phyloP scores from a whole-genome alignment of 345 rosid species.

The Microthlaspi erraticum region DNA sequence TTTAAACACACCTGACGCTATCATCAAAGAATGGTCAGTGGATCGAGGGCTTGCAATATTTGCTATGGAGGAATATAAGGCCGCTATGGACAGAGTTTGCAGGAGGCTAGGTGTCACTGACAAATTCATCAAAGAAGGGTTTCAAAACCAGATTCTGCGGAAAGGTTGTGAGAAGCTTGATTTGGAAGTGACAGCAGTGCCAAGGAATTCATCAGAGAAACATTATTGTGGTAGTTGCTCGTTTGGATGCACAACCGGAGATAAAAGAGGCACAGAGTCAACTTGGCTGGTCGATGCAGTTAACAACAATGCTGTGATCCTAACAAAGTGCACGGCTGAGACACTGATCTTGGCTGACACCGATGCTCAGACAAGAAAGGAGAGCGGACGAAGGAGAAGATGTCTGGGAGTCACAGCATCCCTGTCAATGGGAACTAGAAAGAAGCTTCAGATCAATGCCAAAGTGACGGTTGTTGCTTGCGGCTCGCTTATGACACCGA shows the following conservation, averaged over 20 bases:
- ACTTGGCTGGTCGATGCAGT: constrained; percentile 81
- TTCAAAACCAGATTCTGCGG: constrained; percentile 65
- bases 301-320: constrained; percentile 55
- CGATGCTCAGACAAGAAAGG: constrained; percentile 39
- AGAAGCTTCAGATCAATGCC: constrained; percentile 61
- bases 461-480: constrained; percentile 66
- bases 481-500: constrained; percentile 68
- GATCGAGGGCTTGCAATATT: constrained; percentile 52
- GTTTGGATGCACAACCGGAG: constrained; percentile 65
- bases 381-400: constrained; percentile 41
- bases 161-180: constrained; percentile 75
- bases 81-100: constrained; percentile 59
- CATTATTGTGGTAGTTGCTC: constrained; percentile 73
- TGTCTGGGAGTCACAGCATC: constrained; percentile 64
- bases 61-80: constrained; percentile 49
- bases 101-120: constrained; percentile 62
- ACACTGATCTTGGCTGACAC: constrained; percentile 50
- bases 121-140: constrained; percentile 55
- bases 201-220: constrained; percentile 54
- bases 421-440: constrained; percentile 36
- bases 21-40: constrained; percentile 63
- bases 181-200: constrained; percentile 51
- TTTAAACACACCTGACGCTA: constrained; percentile 53
- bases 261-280: constrained; percentile 61
- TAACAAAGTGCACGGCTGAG: constrained; percentile 65